phyloP scores from a whole-genome alignment of 305 asterid species.

The Withania somnifera region DNA sequence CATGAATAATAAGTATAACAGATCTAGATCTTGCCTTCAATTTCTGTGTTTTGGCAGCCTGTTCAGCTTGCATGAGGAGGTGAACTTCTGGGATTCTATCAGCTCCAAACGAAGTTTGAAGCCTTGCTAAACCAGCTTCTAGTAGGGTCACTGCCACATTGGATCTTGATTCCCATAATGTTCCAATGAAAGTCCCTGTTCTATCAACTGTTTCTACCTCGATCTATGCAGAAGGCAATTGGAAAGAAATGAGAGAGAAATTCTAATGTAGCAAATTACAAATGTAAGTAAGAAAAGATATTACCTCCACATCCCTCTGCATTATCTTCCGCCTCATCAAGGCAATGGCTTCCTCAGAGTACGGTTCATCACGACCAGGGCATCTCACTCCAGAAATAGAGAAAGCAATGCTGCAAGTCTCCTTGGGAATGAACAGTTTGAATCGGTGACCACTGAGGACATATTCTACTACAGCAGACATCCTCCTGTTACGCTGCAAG shows the following conservation, averaged over 20 bases:
- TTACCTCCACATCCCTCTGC: slow-evolving; percentile 99
- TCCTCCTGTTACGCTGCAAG: slow-evolving; percentile 78
- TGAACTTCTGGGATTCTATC: slow-evolving; percentile 86
- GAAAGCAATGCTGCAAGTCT: slow-evolving; percentile 88
- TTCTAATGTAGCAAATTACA: not conserved
- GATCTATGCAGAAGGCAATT: slow-evolving; percentile 33
- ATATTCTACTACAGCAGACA: slow-evolving; percentile 88
- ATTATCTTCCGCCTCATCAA: slow-evolving; percentile 93
- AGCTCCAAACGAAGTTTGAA: slow-evolving; percentile 69
- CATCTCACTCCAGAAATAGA: slow-evolving; percentile 96
- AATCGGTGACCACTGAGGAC: slow-evolving; percentile 96
- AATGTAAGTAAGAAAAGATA: not conserved
- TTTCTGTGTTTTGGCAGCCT: slow-evolving; percentile 81
- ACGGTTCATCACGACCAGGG: slow-evolving; percentile 91
- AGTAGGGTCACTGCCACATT: slow-evolving; percentile 67
- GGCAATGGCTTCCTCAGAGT: slow-evolving; percentile 91
- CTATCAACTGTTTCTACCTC: slow-evolving; percentile 97
- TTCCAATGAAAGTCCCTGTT: slow-evolving; percentile 97
- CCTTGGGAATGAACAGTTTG: slow-evolving; percentile 79
- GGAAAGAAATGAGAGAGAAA: slow-evolving; percentile 4
- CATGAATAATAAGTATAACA: not conserved
- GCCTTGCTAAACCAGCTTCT: slow-evolving; percentile 94
- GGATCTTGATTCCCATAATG: slow-evolving; percentile 68
- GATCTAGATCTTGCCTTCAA: slow-evolving; percentile 46
- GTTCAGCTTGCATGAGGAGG: slow-evolving; percentile 84